phyloP scores from a whole-genome alignment of 148 eudicot species.

The Pouteria glomerata region DNA sequence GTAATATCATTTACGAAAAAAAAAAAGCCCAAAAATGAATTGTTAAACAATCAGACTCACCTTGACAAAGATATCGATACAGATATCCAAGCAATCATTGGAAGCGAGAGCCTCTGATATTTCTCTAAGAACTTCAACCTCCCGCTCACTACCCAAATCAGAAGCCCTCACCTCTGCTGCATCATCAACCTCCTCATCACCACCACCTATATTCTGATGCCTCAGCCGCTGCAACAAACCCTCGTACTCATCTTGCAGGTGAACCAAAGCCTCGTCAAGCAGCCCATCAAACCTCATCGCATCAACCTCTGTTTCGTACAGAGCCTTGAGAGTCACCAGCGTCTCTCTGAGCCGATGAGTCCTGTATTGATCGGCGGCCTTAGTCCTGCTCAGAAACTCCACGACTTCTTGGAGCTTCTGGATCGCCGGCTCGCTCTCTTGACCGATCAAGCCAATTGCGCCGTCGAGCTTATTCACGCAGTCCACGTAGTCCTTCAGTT shows the following conservation, averaged over 20 bases:
- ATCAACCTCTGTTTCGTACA: conserved; percentile 43
- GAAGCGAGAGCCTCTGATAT: conserved; percentile 44
- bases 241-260: conserved; percentile 51
- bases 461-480: conserved; percentile 29
- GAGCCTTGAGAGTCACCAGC: conserved; percentile 33
- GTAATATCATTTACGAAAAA: too few species aligned
- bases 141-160: conserved; percentile 38
- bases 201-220: conserved; percentile 28
- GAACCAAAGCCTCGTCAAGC: conserved; percentile 45
- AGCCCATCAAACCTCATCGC: conserved; percentile 46
- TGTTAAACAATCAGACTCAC: too few species aligned
- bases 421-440: conserved; percentile 42
- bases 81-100: conserved; percentile 53
- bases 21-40: too few species aligned
- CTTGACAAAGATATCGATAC: conserved; percentile 50
- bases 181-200: not conserved
- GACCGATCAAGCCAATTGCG: conserved; percentile 25
- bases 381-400: conserved; percentile 49
- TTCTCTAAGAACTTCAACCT: conserved; percentile 32
- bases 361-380: conserved; percentile 37
- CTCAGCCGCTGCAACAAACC: conserved; percentile 28
- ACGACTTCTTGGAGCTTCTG: conserved; percentile 51
- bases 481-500: conserved; percentile 30
- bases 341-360: conserved; percentile 37
- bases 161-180: conserved; percentile 11